Evolutionary conservation across 345 rosid genomes (phyloP), one percentile per base, ranked within the genome.

Genomic region (Nephelium lappaceum): DNA sequence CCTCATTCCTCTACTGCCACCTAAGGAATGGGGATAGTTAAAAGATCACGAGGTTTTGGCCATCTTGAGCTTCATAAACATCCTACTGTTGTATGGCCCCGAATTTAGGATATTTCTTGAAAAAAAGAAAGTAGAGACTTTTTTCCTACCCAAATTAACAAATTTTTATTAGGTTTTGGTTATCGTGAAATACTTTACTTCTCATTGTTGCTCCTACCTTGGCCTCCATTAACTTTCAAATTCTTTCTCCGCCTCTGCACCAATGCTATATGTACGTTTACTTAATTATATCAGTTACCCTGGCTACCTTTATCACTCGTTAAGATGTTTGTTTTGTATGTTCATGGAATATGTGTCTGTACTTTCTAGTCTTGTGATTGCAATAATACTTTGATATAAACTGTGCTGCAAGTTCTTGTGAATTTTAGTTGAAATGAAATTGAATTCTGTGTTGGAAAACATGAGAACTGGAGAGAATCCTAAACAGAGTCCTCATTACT

Each of bases 401-500:
- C 36, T 38, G n/a, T 66, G 42, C 69, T 15, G 23, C 69, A 16
- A 66, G 45, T 66, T 66, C 43, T 66, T 66, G 45, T 31, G 69
- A 66, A 66, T 14, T 21, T 15, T 14, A 31, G 38, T 15, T 12
- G 19, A 31, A 65, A 53, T 53, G 58, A 53, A 53, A 53, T 5
- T 19, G 58, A 53, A 53, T 53, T 53, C 8, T 16, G n/a, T 53
- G 16, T 4, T 53, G 58, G 55, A 53, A 53, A 53, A 53, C 18
- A 53, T 8, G 4, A n/a, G 16, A 16, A 18, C 69, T 38, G 5
- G 12, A 36, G 43, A 36, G 16, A 10, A 38, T 66, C 18, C 21
- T 36, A 16, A 8, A 31, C 21, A 66, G 69, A 36, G 45, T 23
- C 69, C 7, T 66, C 41, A 9, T 14, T 45, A 10, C 58, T 14